Conservation (phyloP, 768 basidiomycete species). For the Lentinula lateritia region DNA sequence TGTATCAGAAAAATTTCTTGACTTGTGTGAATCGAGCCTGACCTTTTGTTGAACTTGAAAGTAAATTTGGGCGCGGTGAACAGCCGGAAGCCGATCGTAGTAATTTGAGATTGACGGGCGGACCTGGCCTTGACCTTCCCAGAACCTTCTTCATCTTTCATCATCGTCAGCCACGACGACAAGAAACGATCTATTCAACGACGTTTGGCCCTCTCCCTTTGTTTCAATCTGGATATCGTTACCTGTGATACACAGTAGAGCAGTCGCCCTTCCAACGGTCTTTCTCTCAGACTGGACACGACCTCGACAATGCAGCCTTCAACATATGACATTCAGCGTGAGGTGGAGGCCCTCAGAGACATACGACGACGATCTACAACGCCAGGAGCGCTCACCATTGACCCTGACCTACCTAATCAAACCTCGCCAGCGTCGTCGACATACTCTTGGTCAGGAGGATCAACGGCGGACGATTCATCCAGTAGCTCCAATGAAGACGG, state of each 20-base stretch:
- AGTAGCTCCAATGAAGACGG: constrained; percentile 35
- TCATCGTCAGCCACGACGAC: constrained; percentile 11
- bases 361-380: constrained; percentile 79
- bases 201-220: constrained; percentile 2
- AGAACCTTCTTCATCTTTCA: neutral
- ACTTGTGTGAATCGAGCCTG: neutral
- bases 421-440: constrained; percentile 57
- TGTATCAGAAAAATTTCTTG: neutral
- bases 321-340: constrained; percentile 79
- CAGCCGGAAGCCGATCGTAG: neutral
- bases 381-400: constrained; percentile 78
- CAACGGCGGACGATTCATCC: constrained; percentile 37
- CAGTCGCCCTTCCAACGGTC: neutral
- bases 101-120: neutral
- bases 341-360: constrained; percentile 81
- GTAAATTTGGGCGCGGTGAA: neutral
- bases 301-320: constrained; percentile 60
- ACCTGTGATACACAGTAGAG: neutral
- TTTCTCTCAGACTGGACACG: neutral
- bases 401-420: constrained; percentile 86
- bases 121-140: neutral
- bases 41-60: neutral
- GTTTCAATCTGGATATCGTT: neutral
- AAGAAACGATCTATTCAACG: constrained; percentile 6
- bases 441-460: constrained; percentile 40